Percentiles rank a stretch among this genome's conserved stretches.
Evolutionary conservation across 2,329 filamentous ascomycete genomes (phyloP).

Genomic region (Claviceps pusilla): DNA sequence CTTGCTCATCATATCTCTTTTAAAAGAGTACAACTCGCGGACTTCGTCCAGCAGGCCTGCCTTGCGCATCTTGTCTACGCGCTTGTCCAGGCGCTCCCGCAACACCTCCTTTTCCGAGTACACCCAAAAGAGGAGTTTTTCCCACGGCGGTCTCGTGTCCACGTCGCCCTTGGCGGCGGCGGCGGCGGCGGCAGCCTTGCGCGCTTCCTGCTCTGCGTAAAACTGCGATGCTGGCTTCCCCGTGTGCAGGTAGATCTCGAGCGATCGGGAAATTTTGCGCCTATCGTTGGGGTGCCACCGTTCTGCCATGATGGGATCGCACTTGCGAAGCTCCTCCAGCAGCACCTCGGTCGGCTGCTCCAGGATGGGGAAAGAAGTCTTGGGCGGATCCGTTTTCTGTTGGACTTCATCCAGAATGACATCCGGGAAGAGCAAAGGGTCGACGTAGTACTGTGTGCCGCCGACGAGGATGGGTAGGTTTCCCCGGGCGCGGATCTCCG

Average conservation of each 20-base stretch:
- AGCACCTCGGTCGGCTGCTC: constrained; percentile 57
- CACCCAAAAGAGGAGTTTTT: constrained; percentile 71
- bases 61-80: constrained; percentile 74
- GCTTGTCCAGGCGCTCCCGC: constrained; percentile 53
- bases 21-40: constrained; percentile 28
- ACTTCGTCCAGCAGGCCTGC: constrained; percentile 36
- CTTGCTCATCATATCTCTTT: constrained; percentile 15
- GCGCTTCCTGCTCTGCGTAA: constrained; percentile 59
- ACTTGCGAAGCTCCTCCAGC: constrained; percentile 54
- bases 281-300: constrained; percentile 89
- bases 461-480: constrained; percentile 82
- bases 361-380: constrained; percentile 54
- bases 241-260: constrained; percentile 79
- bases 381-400: constrained; percentile 17
- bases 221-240: constrained; percentile 71
- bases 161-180: constrained; percentile 7
- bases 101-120: constrained; percentile 58
- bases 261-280: constrained; percentile 74
- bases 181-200: constrained; percentile 17
- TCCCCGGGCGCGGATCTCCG: constrained; percentile 62
- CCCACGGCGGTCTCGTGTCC: constrained; percentile 23
- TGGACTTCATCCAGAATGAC: constrained; percentile 36
- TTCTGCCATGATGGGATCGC: constrained; percentile 79
- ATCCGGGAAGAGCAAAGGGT: constrained; percentile 64
- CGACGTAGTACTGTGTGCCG: constrained; percentile 90